Evolutionary conservation across 345 rosid genomes (phyloP).

Genomic region (Murraya koenigii): DNA sequence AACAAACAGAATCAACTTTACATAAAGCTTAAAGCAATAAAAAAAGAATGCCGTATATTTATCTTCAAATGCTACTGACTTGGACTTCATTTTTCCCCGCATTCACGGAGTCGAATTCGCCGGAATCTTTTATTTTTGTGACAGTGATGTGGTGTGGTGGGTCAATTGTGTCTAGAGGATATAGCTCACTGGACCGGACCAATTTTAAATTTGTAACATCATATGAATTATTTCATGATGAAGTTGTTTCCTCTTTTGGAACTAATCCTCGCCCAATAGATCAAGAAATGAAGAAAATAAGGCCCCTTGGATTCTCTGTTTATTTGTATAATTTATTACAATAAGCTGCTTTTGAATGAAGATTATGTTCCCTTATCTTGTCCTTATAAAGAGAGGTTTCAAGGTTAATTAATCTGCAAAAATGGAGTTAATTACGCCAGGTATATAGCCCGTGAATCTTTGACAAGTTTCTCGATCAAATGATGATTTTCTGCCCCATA

Average conservation of each 20-base stretch:
- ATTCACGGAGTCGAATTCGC: constrained; percentile 33
- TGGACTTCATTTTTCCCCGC: constrained; percentile 3
- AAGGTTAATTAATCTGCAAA: neutral
- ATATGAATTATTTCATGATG: neutral
- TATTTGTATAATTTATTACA: neutral
- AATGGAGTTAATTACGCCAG: constrained; percentile 29
- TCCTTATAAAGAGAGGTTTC: neutral
- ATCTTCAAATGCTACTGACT: neutral
- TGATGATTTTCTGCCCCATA: neutral
- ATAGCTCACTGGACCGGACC: neutral
- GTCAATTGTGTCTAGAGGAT: neutral
- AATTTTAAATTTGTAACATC: neutral
- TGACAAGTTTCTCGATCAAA: neutral
- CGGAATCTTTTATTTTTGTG: neutral
- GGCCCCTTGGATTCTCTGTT: neutral
- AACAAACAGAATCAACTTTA: neutral
- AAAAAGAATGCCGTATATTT: neutral
- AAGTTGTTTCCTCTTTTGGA: neutral
- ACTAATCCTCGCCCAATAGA: neutral
- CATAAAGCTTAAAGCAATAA: neutral
- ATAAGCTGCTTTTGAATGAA: neutral
- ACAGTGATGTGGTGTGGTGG: constrained; percentile 12
- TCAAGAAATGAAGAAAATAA: neutral
- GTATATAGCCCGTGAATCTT: constrained; percentile 14
- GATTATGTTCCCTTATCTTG: neutral